phyloP scores from a whole-genome alignment of 805 yeast genomes.

The Naumovozyma baii region DNA sequence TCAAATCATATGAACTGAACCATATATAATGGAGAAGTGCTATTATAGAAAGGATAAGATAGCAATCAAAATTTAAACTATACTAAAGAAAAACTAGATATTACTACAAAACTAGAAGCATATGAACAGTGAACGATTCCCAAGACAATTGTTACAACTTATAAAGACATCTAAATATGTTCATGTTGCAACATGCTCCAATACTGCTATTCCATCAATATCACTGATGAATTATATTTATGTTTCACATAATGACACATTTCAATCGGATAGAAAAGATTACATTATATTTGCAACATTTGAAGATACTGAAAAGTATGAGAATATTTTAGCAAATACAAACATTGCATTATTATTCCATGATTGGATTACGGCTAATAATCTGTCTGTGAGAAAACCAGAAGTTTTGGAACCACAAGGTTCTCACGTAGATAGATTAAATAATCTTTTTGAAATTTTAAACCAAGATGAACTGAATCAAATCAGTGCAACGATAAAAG shows the following conservation, averaged over 20 bases:
- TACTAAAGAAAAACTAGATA: too few species aligned
- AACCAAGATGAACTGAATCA: slow-evolving; percentile 71
- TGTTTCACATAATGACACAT: slow-evolving; percentile 34
- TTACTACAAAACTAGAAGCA: neutral
- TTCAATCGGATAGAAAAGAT: slow-evolving; percentile 31
- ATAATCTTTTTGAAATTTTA: slow-evolving; percentile 32
- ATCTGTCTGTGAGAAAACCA: slow-evolving; percentile 23
- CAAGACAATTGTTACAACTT: slow-evolving; percentile 33
- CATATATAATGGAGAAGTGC: too few species aligned
- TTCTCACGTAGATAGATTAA: neutral
- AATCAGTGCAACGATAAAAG: slow-evolving; percentile 70
- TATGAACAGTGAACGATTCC: slow-evolving; percentile 21
- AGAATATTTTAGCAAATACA: slow-evolving; percentile 59
- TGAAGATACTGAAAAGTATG: slow-evolving; percentile 58
- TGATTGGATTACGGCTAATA: slow-evolving; percentile 72
- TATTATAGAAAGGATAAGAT: too few species aligned
- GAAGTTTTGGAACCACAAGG: slow-evolving; percentile 10
- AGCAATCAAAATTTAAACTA: too few species aligned
- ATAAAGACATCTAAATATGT: slow-evolving; percentile 55
- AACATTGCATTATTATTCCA: slow-evolving; percentile 75
- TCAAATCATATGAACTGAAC: too few species aligned
- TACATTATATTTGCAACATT: slow-evolving; percentile 64
- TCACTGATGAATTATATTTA: slow-evolving; percentile 85
- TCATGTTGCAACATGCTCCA: slow-evolving; percentile 71
- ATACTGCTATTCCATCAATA: slow-evolving; percentile 67